phyloP scores from a whole-genome alignment of 768 basidiomycete species.

The Leccinellum rugosiceps region DNA sequence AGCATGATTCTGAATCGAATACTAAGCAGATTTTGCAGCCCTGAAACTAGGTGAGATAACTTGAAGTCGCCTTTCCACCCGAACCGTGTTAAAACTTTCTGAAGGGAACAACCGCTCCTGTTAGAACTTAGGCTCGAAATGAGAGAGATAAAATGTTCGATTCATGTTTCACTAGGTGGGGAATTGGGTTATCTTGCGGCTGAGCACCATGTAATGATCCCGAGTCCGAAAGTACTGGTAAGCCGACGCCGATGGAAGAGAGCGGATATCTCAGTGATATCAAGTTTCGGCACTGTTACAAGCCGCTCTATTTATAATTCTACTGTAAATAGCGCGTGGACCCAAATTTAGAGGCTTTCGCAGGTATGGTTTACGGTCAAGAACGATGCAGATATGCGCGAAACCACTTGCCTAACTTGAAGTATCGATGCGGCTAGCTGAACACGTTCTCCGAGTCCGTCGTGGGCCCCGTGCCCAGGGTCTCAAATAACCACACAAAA shows the following conservation, averaged over 20 bases:
- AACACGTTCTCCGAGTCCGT: not conserved
- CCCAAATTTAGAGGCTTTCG: not conserved
- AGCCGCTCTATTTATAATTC: too few relatives aligned
- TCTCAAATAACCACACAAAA: not conserved
- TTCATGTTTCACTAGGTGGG: not conserved
- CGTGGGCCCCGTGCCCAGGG: not conserved
- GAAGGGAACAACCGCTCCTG: not conserved
- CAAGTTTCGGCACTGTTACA: too few relatives aligned
- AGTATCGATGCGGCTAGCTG: not conserved
- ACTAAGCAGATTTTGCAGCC: not conserved
- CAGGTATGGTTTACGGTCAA: not conserved
- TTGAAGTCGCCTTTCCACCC: not conserved
- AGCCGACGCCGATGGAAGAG: too few relatives aligned
- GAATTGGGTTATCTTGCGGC: not conserved
- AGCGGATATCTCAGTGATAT: too few relatives aligned
- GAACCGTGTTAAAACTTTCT: not conserved
- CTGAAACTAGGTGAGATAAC: not conserved
- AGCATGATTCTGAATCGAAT: not conserved
- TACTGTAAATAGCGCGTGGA: not conserved
- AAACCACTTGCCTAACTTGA: not conserved
- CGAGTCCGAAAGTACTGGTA: not conserved
- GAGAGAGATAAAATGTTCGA: not conserved
- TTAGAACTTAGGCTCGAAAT: not conserved
- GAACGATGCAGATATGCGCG: not conserved
- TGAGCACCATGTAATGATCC: not conserved